Percentiles rank a stretch among this genome's conserved stretches.
These are phyloP conservation scores for Nitzschia palea DNA, from an alignment of 108 stramenopile species.

Conservation along the genomic window DNA sequence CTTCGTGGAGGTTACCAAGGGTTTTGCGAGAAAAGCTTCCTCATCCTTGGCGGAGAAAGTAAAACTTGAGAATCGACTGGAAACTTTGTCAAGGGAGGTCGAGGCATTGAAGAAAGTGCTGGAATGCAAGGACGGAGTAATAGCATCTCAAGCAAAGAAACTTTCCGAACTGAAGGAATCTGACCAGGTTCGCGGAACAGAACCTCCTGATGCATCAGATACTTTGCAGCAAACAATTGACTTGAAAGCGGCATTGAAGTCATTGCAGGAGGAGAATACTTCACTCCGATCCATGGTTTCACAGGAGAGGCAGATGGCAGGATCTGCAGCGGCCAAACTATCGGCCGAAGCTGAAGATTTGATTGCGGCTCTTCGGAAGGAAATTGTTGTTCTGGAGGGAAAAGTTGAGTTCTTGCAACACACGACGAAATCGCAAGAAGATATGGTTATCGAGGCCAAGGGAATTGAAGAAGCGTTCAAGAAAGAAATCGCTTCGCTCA, in stretches of 20 bases:
- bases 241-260: no score
- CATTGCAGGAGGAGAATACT: no score
- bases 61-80: neutral
- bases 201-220: no score
- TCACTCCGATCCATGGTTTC: no score
- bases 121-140: slow-evolving; percentile 5
- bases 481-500: slow-evolving; percentile 15
- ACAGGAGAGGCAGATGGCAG: no score
- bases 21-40: neutral
- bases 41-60: neutral
- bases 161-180: slow-evolving; percentile 3
- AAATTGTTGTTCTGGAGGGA: neutral
- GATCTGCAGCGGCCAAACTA: no score
- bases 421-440: neutral
- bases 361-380: neutral
- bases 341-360: neutral
- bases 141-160: neutral
- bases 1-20: neutral
- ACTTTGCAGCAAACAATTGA: no score
- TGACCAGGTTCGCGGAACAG: no score
- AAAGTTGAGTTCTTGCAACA: neutral
- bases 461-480: neutral
- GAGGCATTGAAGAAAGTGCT: slow-evolving; percentile 2
- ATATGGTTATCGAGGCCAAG: neutral
- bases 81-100: neutral